Conservation (phyloP, 139 green algal species). For the Auxenochlorella pyrenoidosa region DNA sequence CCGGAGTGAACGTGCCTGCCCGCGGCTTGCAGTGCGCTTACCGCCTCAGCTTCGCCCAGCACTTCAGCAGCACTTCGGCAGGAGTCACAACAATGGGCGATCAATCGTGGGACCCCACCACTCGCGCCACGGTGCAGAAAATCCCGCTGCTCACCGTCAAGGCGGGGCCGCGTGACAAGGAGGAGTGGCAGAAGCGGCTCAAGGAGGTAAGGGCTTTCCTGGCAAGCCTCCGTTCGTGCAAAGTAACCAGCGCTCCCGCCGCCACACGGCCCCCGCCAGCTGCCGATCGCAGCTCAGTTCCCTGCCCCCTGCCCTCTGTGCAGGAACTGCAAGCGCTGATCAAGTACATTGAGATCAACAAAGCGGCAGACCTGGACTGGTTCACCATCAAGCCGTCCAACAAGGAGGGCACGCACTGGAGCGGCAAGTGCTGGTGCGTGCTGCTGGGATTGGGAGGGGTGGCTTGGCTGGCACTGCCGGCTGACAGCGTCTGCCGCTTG, state of each 20-base stretch:
- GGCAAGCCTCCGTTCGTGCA: not conserved
- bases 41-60: no score
- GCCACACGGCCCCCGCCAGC: not conserved
- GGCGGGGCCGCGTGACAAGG: conserved; percentile 82
- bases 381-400: conserved; percentile 89
- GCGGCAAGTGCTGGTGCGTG: conserved; percentile 37
- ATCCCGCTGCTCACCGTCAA: conserved; percentile 91
- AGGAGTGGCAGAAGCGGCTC: conserved; percentile 76
- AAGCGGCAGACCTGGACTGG: conserved; percentile 95
- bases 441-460: not conserved
- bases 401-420: conserved; percentile 89
- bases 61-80: no score
- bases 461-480: no score
- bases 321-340: conserved; percentile 94
- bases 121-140: conserved; percentile 81
- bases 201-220: conserved; percentile 77
- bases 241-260: not conserved
- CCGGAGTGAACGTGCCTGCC: no score
- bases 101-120: conserved; percentile 73
- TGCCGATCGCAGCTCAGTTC: not conserved
- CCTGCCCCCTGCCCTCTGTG: not conserved
- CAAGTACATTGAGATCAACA: conserved; percentile 96
- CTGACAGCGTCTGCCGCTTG: no score
- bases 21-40: no score
- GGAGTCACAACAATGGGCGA: conserved; percentile 5